Evolutionary conservation across 257 asterid genomes (phyloP).

Genomic region (Marsdenia floribunda): DNA sequence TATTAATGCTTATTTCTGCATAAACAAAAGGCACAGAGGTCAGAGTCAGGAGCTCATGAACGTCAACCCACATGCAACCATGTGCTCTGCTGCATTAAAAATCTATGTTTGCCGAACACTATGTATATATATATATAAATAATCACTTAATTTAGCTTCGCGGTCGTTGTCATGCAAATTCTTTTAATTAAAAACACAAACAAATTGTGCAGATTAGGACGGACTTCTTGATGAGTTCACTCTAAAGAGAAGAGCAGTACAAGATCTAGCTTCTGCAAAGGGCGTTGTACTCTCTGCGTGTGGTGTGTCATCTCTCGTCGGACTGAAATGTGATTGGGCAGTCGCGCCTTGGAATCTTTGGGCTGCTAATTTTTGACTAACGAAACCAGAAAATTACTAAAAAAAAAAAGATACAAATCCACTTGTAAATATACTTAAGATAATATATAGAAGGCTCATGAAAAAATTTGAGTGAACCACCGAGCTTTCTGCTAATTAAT

Average conservation of each 20-base stretch:
- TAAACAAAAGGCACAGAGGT: neutral
- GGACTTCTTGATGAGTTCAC: too few species aligned
- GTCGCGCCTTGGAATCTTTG: neutral
- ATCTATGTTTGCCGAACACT: neutral
- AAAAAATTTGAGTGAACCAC: neutral
- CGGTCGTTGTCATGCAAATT: too few species aligned
- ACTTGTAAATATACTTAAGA: neutral
- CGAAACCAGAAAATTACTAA: neutral
- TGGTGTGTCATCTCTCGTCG: neutral
- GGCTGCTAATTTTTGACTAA: neutral
- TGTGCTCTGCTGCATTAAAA: neutral
- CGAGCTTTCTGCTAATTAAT: neutral
- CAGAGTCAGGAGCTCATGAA: neutral
- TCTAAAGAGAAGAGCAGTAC: neutral
- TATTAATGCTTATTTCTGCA: neutral
- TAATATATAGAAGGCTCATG: too few species aligned
- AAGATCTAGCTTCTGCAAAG: too few species aligned
- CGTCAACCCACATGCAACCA: conserved; percentile 15
- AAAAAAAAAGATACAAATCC: too few species aligned
- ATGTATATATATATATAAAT: too few species aligned
- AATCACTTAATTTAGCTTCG: too few species aligned
- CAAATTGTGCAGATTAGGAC: too few species aligned
- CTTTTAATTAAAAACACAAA: too few species aligned
- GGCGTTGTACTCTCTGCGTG: neutral
- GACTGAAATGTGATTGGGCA: neutral